A percentile compares a stretch with the other conserved stretches of the same genome.
phyloP scores from a whole-genome alignment of 2,329 filamentous ascomycete genomes.

The Fusarium sp. region DNA sequence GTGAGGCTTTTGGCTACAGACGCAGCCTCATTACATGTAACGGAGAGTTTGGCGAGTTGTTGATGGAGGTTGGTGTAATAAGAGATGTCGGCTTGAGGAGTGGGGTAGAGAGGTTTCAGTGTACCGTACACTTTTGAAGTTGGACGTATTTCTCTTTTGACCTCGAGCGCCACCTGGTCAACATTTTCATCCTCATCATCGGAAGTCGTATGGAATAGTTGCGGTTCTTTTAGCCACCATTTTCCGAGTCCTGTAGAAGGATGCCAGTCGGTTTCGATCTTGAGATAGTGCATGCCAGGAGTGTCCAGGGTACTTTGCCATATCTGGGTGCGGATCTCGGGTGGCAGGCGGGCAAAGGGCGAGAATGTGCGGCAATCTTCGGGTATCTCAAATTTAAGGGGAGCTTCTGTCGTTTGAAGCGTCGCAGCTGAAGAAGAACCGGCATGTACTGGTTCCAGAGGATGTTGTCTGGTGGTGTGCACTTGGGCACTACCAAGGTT shows the following conservation, averaged over 20 bases:
- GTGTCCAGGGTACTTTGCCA: conserved; percentile 51
- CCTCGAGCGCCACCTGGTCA: conserved; percentile 45
- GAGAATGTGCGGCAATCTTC: conserved; percentile 50
- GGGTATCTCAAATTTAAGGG: conserved; percentile 53
- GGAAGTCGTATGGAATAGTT: not conserved
- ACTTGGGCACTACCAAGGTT: conserved; percentile 16
- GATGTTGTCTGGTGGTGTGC: not conserved
- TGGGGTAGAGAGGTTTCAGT: conserved; percentile 47
- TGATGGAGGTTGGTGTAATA: conserved; percentile 50
- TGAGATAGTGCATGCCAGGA: conserved; percentile 55
- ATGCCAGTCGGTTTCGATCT: conserved; percentile 43
- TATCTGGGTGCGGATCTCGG: conserved; percentile 54
- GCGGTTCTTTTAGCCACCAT: conserved; percentile 42
- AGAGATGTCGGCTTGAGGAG: conserved; percentile 52
- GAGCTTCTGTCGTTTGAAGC: not conserved
- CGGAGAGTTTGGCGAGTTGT: conserved; percentile 47
- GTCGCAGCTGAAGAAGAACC: not conserved
- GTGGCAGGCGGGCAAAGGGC: conserved; percentile 52
- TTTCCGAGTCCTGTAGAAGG: conserved; percentile 27
- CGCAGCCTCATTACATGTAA: conserved; percentile 49
- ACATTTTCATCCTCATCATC: conserved; percentile 33
- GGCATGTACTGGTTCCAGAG: not conserved
- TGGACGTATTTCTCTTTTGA: conserved; percentile 43
- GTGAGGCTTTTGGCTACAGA: conserved; percentile 40
- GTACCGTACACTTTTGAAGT: conserved; percentile 31